Conservation (phyloP, 2,329 filamentous ascomycete genomes). For the Peltaster fructicola region DNA sequence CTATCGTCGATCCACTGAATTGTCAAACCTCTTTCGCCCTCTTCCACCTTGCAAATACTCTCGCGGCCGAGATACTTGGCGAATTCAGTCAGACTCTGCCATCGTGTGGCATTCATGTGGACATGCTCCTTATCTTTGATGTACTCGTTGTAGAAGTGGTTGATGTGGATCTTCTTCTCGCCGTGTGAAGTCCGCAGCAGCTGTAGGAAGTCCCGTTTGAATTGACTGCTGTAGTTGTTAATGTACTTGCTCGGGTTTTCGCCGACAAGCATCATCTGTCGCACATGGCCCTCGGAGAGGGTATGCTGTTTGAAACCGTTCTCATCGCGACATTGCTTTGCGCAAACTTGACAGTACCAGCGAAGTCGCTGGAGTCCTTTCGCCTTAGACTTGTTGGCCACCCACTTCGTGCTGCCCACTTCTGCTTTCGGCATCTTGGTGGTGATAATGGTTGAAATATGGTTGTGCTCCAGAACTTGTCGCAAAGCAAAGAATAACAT, state of each 20-base stretch:
- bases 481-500: too few relatives aligned
- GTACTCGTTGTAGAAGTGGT: constrained; percentile 90
- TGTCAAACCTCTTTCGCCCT: constrained; percentile 71
- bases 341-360: constrained; percentile 78
- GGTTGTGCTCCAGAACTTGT: too few relatives aligned
- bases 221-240: constrained; percentile 64
- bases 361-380: constrained; percentile 62
- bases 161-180: constrained; percentile 75
- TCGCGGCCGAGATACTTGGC: constrained; percentile 73
- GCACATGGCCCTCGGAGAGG: constrained; percentile 67
- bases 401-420: constrained; percentile 74
- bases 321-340: constrained; percentile 61
- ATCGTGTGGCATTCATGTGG: constrained; percentile 88
- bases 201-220: constrained; percentile 60
- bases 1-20: constrained; percentile 86
- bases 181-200: constrained; percentile 70
- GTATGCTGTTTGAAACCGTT: constrained; percentile 79
- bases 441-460: constrained; percentile 7
- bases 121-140: constrained; percentile 76
- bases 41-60: constrained; percentile 77
- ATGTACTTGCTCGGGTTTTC: constrained; percentile 75
- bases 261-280: constrained; percentile 76
- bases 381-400: constrained; percentile 79
- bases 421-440: constrained; percentile 75
- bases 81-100: constrained; percentile 77